These are phyloP conservation scores for Blastosporella zonata DNA, from an alignment of 1,284 basidiomycete species.

Conservation along the genomic window DNA sequence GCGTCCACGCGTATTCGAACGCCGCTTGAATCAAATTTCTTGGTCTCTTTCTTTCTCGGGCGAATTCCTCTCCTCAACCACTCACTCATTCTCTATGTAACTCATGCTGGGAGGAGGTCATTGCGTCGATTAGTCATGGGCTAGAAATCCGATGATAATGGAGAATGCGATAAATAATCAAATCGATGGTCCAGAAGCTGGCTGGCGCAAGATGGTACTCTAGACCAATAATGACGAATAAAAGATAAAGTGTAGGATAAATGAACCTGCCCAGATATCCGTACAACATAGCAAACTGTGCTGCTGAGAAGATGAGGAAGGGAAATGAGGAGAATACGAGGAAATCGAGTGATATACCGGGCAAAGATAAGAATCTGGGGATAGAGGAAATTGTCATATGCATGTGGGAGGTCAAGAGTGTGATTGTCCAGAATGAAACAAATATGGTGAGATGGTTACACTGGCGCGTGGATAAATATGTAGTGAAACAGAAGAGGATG, in stretches of 20 bases:
- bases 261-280: constrained; percentile 15
- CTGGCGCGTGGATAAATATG: constrained; percentile 23
- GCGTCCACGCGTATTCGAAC: constrained; percentile 25
- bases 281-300: constrained; percentile 7
- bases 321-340: constrained; percentile 9
- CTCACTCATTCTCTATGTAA: background rate
- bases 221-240: constrained; percentile 2
- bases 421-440: constrained; percentile 22
- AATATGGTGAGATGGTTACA: constrained; percentile 22
- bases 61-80: no score
- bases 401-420: constrained; percentile 10
- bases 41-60: background rate
- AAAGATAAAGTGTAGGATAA: constrained; percentile 1
- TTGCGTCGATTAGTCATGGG: constrained; percentile 13
- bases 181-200: constrained; percentile 2
- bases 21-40: constrained; percentile 21
- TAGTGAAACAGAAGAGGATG: constrained; percentile 18
- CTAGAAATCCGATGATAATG: constrained; percentile 13
- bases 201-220: constrained; percentile 6
- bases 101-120: background rate
- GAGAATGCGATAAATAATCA: constrained; percentile 13
- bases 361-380: constrained; percentile 4
- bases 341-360: constrained; percentile 8
- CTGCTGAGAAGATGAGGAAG: constrained; percentile 5
- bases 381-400: constrained; percentile 16